Evolutionary conservation across 2,329 filamentous ascomycete species (phyloP), one percentile per base, ranked within the genome.

Genomic region (Aspergillus sp.): DNA sequence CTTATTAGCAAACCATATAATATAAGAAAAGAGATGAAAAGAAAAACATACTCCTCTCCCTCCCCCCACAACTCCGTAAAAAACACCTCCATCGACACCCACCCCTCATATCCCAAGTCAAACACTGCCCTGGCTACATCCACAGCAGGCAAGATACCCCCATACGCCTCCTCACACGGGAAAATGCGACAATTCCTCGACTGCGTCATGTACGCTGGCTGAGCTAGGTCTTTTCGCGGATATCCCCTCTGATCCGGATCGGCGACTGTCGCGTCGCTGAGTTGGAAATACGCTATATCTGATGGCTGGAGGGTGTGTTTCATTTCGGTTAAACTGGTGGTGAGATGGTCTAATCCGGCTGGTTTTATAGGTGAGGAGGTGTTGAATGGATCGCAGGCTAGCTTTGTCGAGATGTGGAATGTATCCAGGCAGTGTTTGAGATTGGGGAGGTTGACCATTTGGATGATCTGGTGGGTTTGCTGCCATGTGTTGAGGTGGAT

Each of bases 391-490:
- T 54, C 51, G 2, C 49, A 51, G 8, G 51, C 49, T 32, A 47
- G 49, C 37, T 39, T 49, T 6, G 51, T 34, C 2, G 45, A 38
- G 46, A 90, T 85, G 63, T 90, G 87, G 68, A 88, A 90, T 0
- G 82, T 88, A 66, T 90, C 86, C 28, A 90, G 72, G 58, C 85
- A 89, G 29, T 89, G 70, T 11, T 86, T 86, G 57, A 90, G 88
- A 64, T 90, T 90, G n/a, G 75, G 64, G n/a, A 83, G 67, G 61
- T 86, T 71, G 31, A 90, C 84, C 9, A 69, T 69, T 49, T 74
- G 68, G 1, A 90, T 79, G 4, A 88, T 69, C 9, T 84, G 78
- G 84, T 85, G 90, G 50, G 78, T 82, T 5, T 71, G 67, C 61
- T 89, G 85, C 87, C 87, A 90, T 0, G 73, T 81, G 58, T 88